A percentile compares a stretch with the other conserved stretches of the same genome.
phyloP scores from a whole-genome alignment of 225 moss, liverwort and hornwort genomes.

The Thuidium tamariscinum region DNA sequence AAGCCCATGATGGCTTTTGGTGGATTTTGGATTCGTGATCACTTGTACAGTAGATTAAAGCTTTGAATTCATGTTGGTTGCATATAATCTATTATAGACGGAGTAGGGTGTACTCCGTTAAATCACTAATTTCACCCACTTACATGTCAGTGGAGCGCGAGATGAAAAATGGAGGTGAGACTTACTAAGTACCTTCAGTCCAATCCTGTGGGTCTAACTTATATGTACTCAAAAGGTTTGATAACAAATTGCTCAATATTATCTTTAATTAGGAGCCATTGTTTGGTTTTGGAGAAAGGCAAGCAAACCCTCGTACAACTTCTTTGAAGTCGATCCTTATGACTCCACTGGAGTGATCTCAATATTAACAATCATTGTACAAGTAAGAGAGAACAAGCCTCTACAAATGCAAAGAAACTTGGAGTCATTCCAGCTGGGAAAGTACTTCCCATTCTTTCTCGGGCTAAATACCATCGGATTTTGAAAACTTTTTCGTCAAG shows the following conservation, averaged over 20 bases:
- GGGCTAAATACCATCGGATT: background rate
- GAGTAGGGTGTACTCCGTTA: background rate
- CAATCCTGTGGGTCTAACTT: background rate
- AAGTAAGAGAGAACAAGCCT: no score
- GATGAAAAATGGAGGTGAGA: background rate
- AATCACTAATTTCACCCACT: background rate
- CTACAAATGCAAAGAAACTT: no score
- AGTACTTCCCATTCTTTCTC: background rate
- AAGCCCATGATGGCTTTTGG: background rate
- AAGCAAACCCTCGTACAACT: background rate
- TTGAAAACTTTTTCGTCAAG: background rate
- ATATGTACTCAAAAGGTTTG: background rate
- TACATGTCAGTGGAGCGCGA: background rate
- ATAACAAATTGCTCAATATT: background rate
- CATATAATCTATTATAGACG: no score
- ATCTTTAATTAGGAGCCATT: background rate
- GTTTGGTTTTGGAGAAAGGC: background rate
- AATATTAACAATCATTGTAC: background rate
- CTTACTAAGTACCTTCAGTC: no score
- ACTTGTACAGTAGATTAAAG: background rate
- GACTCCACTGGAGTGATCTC: background rate
- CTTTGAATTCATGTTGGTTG: background rate
- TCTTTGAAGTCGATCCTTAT: background rate
- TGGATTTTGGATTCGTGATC: background rate
- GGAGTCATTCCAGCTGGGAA: background rate